A percentile compares a stretch with the other conserved stretches of the same genome.
phyloP scores from a whole-genome alignment of 805 yeast species.

The Yamadazyma sp. region DNA sequence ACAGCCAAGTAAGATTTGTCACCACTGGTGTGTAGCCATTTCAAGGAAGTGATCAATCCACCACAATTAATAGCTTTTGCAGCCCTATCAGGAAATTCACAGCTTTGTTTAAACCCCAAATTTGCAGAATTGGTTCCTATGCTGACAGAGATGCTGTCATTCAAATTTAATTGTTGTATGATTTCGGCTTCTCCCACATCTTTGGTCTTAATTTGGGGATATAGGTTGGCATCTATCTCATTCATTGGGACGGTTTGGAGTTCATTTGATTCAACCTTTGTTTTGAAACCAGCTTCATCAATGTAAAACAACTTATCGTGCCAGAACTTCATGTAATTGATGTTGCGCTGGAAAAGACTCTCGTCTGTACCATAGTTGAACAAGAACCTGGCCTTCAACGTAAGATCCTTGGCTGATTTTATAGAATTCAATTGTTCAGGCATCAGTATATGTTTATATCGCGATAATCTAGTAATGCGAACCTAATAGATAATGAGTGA shows the following conservation, averaged over 20 bases:
- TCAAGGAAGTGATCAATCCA: slow-evolving; percentile 48
- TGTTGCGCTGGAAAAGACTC: slow-evolving; percentile 36
- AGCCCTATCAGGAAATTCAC: slow-evolving; percentile 26
- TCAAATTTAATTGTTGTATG: not conserved
- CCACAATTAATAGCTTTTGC: slow-evolving; percentile 43
- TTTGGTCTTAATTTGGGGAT: not conserved
- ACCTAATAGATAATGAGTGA: not conserved
- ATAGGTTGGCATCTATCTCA: not conserved
- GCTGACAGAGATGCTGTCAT: no score
- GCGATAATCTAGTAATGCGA: slow-evolving; percentile 1
- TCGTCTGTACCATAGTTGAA: slow-evolving; percentile 50
- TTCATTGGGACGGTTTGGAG: not conserved
- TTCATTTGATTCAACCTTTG: slow-evolving; percentile 1
- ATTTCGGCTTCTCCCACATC: not conserved
- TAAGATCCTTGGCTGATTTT: slow-evolving; percentile 16
- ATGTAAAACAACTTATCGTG: slow-evolving; percentile 45
- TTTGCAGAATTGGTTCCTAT: not conserved
- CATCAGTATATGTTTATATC: slow-evolving; percentile 3
- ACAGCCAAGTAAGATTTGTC: slow-evolving; percentile 47
- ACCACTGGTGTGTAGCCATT: slow-evolving; percentile 43
- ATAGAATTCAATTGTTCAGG: slow-evolving; percentile 6
- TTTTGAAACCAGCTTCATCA: slow-evolving; percentile 22
- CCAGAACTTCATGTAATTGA: slow-evolving; percentile 49
- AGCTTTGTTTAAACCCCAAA: not conserved
- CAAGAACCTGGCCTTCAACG: slow-evolving; percentile 30